Evolutionary conservation across 1,284 basidiomycete genomes (phyloP), one percentile per base, ranked within the genome.

Genomic region (Bjerkandera adusta): DNA sequence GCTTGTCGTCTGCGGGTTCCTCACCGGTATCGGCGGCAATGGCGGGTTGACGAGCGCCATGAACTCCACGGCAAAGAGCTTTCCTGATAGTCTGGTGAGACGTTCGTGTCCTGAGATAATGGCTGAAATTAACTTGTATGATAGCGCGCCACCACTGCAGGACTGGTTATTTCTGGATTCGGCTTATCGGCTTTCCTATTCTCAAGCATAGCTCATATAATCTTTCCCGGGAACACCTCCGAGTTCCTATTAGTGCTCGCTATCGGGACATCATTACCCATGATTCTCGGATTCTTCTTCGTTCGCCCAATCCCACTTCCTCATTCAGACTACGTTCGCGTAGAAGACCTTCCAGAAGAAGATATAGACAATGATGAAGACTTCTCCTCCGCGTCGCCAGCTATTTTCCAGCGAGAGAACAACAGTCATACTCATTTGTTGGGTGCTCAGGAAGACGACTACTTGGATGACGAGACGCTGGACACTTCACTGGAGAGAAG

Each of bases 171-270:
- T 13, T 87, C 87, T 0, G 90, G 87, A n/a, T 91, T 90, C 50
- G 90, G 90, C 0, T 73, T 92, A 4, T 89, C 86, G 6, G 90
- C 89, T 0, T 91, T 92, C 66, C 70, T 85, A 48, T 92, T 92
- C 66, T 84, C 84, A 18, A 73, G 78, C 0, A 61, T 89, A 15
- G 80, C 85, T 0, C 81, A 88, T 47, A 53, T 71, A 0, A 56
- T 84, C 22, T 92, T 81, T 53, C 80, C 84, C 0, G 89, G 85
- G 0, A 73, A 89, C 55, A 88, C 85, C 0, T 81, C 79, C 3
- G 76, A 77, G 4, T 82, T 92, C 47, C 67, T 92, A 3, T 68
- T 83, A 0, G 61, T 87, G n/a, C 77, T 92, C 8, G 76, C 83
- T 0, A 58, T 85, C 2, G 89, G 89, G 1, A 88, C 86, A 1